Conservation (phyloP, 176 grass and related monocot genomes). For the Phyllostachys edulis region DNA sequence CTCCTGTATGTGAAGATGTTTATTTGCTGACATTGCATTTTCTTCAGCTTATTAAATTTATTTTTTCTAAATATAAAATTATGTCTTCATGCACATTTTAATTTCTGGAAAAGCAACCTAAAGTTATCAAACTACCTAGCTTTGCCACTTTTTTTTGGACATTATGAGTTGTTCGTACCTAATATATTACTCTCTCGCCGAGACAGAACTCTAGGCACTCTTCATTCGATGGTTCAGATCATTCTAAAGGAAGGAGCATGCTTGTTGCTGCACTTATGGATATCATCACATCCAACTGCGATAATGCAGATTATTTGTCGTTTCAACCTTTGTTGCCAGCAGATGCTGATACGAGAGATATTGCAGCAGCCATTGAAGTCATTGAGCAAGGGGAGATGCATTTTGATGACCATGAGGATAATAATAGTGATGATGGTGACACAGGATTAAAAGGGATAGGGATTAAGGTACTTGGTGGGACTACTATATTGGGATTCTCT, state of each 20-base stretch:
- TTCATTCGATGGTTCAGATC: conserved; percentile 62
- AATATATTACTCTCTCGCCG: conserved; percentile 28
- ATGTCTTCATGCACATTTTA: conserved; percentile 21
- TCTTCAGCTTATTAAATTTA: conserved; percentile 19
- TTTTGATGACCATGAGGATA: conserved; percentile 64
- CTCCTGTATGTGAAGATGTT: neutral
- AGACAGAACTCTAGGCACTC: conserved; percentile 70
- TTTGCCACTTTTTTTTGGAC: neutral
- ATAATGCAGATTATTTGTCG: conserved; percentile 58
- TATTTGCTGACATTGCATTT: neutral
- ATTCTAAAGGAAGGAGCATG: conserved; percentile 93
- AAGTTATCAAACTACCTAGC: neutral
- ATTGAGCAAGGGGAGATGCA: conserved; percentile 90
- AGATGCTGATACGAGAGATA: conserved; percentile 77
- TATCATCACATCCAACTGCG: conserved; percentile 87
- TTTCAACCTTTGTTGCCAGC: conserved; percentile 72
- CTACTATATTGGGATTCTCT: conserved; percentile 90
- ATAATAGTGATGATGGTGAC: conserved; percentile 54
- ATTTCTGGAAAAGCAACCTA: neutral
- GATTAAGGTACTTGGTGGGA: conserved; percentile 91
- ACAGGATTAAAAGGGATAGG: conserved; percentile 81
- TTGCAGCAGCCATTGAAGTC: conserved; percentile 82
- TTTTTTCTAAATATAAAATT: neutral
- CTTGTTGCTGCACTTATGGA: conserved; percentile 98
- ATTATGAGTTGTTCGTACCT: neutral